phyloP scores from a whole-genome alignment of 306 rosid genomes.

The Medicago arabica region DNA sequence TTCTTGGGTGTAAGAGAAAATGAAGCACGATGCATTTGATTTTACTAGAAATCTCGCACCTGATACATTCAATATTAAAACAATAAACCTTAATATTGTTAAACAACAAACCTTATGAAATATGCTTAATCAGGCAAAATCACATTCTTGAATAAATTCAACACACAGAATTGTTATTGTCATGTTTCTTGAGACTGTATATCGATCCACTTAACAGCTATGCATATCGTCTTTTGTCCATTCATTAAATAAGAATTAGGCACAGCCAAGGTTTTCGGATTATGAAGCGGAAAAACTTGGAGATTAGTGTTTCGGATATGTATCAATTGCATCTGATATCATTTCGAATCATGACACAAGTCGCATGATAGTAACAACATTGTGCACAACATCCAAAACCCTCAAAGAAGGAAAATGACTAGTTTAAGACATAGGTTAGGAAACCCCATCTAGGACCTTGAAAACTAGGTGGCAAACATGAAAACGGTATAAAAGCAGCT shows the following conservation, averaged over 20 bases:
- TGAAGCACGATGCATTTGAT: conserved; percentile 49
- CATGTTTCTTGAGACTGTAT: conserved; percentile 38
- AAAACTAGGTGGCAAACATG: conserved; percentile 18
- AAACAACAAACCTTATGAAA: conserved; percentile 19
- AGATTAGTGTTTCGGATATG: neutral
- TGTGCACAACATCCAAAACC: conserved; percentile 11
- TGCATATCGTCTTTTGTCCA: conserved; percentile 23
- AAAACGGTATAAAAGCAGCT: conserved; percentile 6
- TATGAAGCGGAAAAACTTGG: neutral
- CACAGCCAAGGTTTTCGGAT: too few species aligned
- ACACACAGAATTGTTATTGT: conserved; percentile 10
- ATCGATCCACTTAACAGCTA: neutral
- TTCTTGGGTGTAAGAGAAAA: conserved; percentile 48
- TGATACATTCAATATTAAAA: conserved; percentile 26
- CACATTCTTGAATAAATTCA: conserved; percentile 31
- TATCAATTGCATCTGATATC: neutral
- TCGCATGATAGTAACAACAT: neutral
- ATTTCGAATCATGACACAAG: neutral
- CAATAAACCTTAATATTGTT: neutral
- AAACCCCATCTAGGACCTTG: conserved; percentile 12
- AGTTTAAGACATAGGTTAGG: conserved; percentile 23
- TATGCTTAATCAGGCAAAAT: conserved; percentile 16
- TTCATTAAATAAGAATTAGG: too few species aligned
- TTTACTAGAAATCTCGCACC: conserved; percentile 43
- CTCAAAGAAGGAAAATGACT: conserved; percentile 11